Percentiles rank a stretch among this genome's conserved stretches.
These are phyloP conservation scores for Eragrostis nindensis DNA, from an alignment of 176 grass and related monocot genomes.

Conservation along the genomic window DNA sequence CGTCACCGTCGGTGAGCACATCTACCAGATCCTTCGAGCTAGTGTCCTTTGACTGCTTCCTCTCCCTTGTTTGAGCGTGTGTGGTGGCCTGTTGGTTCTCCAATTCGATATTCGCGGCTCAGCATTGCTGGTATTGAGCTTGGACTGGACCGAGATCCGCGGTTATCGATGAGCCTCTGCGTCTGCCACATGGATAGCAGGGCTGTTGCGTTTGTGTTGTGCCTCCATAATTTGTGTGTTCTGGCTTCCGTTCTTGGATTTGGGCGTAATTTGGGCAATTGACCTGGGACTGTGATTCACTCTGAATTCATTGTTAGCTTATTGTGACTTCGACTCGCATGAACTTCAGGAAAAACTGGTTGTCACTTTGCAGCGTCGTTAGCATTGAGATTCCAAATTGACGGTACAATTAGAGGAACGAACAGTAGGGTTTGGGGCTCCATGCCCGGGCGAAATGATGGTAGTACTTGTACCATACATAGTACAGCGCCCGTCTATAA, in stretches of 20 bases:
- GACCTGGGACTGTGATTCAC: constrained; percentile 5
- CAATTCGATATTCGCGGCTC: background rate
- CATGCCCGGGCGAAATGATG: constrained; percentile 38
- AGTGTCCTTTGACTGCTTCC: background rate
- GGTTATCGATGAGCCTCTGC: background rate
- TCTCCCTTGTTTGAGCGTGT: background rate
- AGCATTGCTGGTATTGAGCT: background rate
- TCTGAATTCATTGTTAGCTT: constrained; percentile 2
- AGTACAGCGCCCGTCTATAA: too few relatives aligned
- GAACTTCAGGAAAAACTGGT: constrained; percentile 20
- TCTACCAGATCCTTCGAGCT: too few relatives aligned
- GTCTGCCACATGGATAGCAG: background rate
- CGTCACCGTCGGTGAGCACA: too few relatives aligned
- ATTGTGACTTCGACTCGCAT: constrained; percentile 26
- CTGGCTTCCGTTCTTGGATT: constrained; percentile 29
- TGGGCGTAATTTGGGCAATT: background rate
- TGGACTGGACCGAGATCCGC: constrained; percentile 17
- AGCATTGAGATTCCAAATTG: constrained; percentile 10
- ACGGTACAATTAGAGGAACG: constrained; percentile 28
- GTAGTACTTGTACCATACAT: background rate
- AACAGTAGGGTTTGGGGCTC: constrained; percentile 60
- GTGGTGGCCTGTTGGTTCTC: background rate
- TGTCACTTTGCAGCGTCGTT: background rate
- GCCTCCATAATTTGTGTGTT: background rate
- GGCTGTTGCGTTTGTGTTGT: too few relatives aligned